Evolutionary conservation across 2,329 filamentous ascomycete species (phyloP), one percentile per base, ranked within the genome.

Genomic region (Elsinoe perseae): DNA sequence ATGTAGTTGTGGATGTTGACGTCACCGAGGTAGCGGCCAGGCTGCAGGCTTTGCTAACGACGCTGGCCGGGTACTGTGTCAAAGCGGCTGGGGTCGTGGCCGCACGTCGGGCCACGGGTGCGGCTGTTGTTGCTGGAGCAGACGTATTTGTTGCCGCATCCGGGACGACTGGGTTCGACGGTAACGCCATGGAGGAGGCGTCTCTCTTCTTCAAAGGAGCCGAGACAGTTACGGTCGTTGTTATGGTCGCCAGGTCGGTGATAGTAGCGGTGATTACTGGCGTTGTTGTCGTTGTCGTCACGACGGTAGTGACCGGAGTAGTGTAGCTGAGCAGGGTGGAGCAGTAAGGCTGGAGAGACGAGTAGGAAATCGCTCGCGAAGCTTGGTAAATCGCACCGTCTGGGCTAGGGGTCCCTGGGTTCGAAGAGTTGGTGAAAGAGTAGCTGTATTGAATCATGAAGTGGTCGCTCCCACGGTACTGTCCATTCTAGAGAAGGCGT

Each of bases 341-440:
- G 44, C 60, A 61, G 55, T 42, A 61, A 16, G 58, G 46, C 57
- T 60, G 60, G 28, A 61, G 55, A 16, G 56, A 27, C 21, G 34
- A 32, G 14, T 32, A 58, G 18, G 25, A 23, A 25, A 61, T 57
- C 44, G 54, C 60, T 7, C 30, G 42, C 1, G 7, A 28, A 18
- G 60, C 60, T 21, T 61, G 60, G 53, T 58, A 44, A 2, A 50
- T n/a, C 2, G 58, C 60, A 32, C 43, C 28, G 1, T 44, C 23
- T 12, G 50, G 55, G 53, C 32, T 48, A 1, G 32, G 28, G 25
- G 56, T 43, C 10, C 59, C 59, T 20, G 55, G 30, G 21, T 53
- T 43, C 3, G 50, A 40, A 20, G 42, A 9, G 32, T 58, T 58
- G 16, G 32, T 16, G 27, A 36, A 61, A 18, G 50, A 28, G 44